Conservation (phyloP, 1,284 basidiomycete species). For the Cystobasidium pallidum region DNA sequence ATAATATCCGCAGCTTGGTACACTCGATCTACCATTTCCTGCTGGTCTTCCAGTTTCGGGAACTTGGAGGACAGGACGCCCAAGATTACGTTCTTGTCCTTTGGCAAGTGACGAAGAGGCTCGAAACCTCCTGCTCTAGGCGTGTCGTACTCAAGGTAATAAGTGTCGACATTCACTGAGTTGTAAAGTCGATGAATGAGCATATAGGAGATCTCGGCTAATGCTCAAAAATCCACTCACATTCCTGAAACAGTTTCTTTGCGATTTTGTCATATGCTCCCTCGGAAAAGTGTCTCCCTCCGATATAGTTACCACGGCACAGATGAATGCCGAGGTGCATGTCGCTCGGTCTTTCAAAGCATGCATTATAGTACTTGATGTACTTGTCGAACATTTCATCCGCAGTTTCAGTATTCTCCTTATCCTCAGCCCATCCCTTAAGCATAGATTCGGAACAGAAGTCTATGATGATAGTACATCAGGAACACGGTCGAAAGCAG, state of each 20-base stretch:
- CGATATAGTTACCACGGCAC: slow-evolving; percentile 58
- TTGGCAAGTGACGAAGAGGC: slow-evolving; percentile 68
- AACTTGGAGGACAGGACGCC: slow-evolving; percentile 76
- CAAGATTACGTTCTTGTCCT: slow-evolving; percentile 69
- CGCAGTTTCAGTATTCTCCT: slow-evolving; percentile 62
- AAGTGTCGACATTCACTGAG: slow-evolving; percentile 76
- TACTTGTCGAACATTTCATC: slow-evolving; percentile 70
- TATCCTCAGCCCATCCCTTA: slow-evolving; percentile 64
- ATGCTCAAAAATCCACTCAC: slow-evolving; percentile 36
- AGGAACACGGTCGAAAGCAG: neutral
- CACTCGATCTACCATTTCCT: slow-evolving; percentile 66
- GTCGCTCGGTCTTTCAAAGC: slow-evolving; percentile 66
- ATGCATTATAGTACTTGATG: slow-evolving; percentile 61
- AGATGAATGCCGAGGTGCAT: slow-evolving; percentile 72
- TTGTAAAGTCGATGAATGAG: slow-evolving; percentile 53
- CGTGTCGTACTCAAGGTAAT: slow-evolving; percentile 77
- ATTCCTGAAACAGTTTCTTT: slow-evolving; percentile 58
- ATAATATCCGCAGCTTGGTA: slow-evolving; percentile 67
- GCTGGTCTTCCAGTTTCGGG: slow-evolving; percentile 67
- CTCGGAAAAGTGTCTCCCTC: slow-evolving; percentile 70
- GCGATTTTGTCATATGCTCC: slow-evolving; percentile 76
- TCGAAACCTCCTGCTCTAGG: slow-evolving; percentile 61
- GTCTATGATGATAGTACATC: slow-evolving; percentile 52
- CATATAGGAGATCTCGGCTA: too few species aligned
- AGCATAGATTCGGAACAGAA: slow-evolving; percentile 70